Conservation (phyloP, 2,329 filamentous ascomycete genomes). For the Periconia sp. region DNA sequence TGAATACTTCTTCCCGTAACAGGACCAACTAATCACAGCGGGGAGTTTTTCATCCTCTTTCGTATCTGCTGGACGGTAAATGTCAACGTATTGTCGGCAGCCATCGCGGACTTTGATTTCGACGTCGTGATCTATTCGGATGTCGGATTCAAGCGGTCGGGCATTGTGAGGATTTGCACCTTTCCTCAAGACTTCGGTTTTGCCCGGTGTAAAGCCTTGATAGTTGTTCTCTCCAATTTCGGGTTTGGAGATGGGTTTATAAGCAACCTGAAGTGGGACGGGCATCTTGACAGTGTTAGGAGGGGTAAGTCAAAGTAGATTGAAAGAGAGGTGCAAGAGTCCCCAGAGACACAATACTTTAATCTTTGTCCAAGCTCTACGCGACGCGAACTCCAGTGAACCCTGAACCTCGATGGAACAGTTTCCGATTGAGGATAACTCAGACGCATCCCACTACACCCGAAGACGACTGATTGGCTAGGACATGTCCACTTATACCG, state of each 20-base stretch:
- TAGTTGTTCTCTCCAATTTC: constrained; percentile 51
- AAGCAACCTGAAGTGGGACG: constrained; percentile 35
- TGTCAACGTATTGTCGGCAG: constrained; percentile 50
- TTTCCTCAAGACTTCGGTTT: constrained; percentile 46
- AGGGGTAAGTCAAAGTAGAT: no score
- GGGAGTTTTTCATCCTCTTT: constrained; percentile 45
- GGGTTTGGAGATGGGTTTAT: constrained; percentile 41
- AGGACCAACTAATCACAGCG: constrained; percentile 53
- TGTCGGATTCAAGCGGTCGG: constrained; percentile 44
- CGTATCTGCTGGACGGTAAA: constrained; percentile 50
- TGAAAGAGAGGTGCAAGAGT: no score
- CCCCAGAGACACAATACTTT: no score
- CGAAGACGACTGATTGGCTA: no score
- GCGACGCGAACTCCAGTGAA: no score
- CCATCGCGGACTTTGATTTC: constrained; percentile 53
- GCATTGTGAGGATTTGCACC: constrained; percentile 48
- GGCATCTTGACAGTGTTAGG: constrained; percentile 36
- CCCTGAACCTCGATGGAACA: no score
- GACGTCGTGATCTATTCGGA: constrained; percentile 54
- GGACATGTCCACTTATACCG: no score
- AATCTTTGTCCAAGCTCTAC: no score
- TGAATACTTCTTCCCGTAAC: constrained; percentile 54
- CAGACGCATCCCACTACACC: no score
- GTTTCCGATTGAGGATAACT: no score
- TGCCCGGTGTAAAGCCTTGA: constrained; percentile 47